Percentiles rank a stretch among this genome's conserved stretches.
Evolutionary conservation across 768 basidiomycete species (phyloP).

Genomic region (Paxillus ammoniavirescens): DNA sequence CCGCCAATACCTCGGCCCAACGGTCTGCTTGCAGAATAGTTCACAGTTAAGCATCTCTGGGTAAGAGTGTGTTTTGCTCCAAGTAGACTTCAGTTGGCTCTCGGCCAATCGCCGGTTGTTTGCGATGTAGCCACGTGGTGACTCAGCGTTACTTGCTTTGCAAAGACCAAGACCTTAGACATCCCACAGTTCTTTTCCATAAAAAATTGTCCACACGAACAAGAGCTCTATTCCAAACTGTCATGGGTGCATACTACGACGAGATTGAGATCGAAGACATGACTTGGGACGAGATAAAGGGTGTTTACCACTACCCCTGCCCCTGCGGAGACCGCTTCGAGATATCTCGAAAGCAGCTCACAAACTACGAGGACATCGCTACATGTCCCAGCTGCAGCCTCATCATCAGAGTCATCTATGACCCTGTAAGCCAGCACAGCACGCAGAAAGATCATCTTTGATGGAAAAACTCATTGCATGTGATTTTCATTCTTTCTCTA

Average conservation of each 20-base stretch:
- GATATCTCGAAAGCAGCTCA: slow-evolving; percentile 81
- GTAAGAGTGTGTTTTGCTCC: too few relatives aligned
- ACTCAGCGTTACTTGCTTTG: too few relatives aligned
- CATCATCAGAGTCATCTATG: slow-evolving; percentile 88
- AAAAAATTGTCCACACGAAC: neutral
- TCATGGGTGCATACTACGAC: slow-evolving; percentile 89
- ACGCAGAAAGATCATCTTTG: neutral
- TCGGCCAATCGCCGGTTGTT: too few relatives aligned
- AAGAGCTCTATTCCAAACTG: neutral
- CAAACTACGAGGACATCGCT: slow-evolving; percentile 89
- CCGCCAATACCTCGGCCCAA: too few relatives aligned
- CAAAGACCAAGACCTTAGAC: too few relatives aligned
- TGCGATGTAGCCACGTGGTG: too few relatives aligned
- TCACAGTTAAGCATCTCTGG: too few relatives aligned
- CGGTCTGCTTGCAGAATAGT: too few relatives aligned
- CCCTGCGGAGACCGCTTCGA: slow-evolving; percentile 99
- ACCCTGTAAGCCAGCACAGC: slow-evolving; percentile 66
- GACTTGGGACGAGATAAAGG: slow-evolving; percentile 79
- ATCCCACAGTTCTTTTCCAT: neutral
- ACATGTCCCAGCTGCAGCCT: slow-evolving; percentile 96
- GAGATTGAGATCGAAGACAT: slow-evolving; percentile 98
- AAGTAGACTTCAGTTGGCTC: too few relatives aligned
- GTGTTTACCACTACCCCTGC: slow-evolving; percentile 94
- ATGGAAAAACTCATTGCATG: slow-evolving; percentile 2
- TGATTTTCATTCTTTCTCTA: slow-evolving; percentile 25